A percentile compares a stretch with the other conserved stretches of the same genome.
Evolutionary conservation across 208 protist species (phyloP).

Genomic region (Strigomonas oncopelti): DNA sequence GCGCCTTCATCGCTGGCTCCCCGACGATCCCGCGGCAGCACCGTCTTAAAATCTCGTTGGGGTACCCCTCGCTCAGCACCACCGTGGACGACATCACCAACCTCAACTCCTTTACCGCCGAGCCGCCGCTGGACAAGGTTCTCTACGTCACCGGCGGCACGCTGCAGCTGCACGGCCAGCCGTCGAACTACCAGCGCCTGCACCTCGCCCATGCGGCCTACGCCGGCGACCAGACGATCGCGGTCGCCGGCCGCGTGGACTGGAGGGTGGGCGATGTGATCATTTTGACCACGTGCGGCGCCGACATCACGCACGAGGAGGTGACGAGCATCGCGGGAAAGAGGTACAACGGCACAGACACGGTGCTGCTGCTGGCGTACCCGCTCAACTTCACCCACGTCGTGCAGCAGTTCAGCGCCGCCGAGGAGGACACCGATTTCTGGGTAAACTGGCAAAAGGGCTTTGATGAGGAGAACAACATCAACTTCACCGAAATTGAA

Average conservation of each 20-base stretch:
- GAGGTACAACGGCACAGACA: constrained; percentile 14
- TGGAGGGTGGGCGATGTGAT: constrained; percentile 51
- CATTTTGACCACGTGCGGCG: constrained; percentile 34
- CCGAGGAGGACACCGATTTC: not conserved
- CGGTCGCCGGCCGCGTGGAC: constrained; percentile 28
- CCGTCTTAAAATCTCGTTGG: constrained; percentile 30
- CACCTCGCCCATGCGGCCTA: constrained; percentile 15
- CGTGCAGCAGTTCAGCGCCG: not conserved
- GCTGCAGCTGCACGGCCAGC: constrained; percentile 32
- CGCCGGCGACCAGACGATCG: constrained; percentile 21
- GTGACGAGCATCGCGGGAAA: constrained; percentile 22
- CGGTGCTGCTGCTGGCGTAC: constrained; percentile 26
- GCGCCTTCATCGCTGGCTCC: constrained; percentile 31
- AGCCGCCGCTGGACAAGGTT: constrained; percentile 23
- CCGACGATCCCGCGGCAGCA: constrained; percentile 18
- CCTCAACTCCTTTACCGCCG: not conserved
- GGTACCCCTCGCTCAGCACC: not conserved
- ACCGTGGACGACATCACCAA: constrained; percentile 19
- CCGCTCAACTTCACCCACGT: constrained; percentile 34
- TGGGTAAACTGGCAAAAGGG: no score
- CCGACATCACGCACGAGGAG: constrained; percentile 33
- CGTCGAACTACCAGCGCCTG: not conserved
- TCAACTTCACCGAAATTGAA: no score
- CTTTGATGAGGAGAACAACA: no score
- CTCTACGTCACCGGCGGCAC: constrained; percentile 32